Evolutionary conservation across 2,329 filamentous ascomycete genomes (phyloP), one percentile per base, ranked within the genome.

Genomic region (Paecilomyces niveus): DNA sequence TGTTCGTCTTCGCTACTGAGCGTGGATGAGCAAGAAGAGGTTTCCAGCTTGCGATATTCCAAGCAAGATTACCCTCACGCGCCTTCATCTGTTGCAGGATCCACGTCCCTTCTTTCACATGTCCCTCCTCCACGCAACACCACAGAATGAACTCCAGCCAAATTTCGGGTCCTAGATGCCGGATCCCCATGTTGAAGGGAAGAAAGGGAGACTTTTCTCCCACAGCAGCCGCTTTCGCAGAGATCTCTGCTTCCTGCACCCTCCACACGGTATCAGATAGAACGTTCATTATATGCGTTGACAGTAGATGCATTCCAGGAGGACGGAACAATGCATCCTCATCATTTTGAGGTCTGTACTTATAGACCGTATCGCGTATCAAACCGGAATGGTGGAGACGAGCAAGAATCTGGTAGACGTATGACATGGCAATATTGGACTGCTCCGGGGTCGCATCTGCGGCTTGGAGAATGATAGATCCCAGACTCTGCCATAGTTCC

Each of bases 81-180:
- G 61, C 62, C 53, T 59, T 66, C 64, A 77, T 71, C 39, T 68
- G 65, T 35, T 71, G 63, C 15, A 78, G 60, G 8, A 81, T 71
- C 63, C 70, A 70, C 35, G 71, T 63, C 21, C 75, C 79, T 60
- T 78, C 75, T 31, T 64, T 69, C 18, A 72, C 65, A 61, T 73
- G 75, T 6, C 77, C 77, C 58, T 75, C 73, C 63, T 81, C 78
- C 35, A 80, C 73, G 65, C 79, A 81, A 59, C 75, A 79, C 78
- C 79, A 81, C 18, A 81, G 72, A 56, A 80, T 71, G 35, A 80
- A 73, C 58, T 81, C 79, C 11, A 81, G 63, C 79, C 79, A 81
- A 11, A 80, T 71, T 58, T 79, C 76, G 15, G 74, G 75, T 1
- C 76, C 78, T 22, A 81, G 70, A 57, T 78, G 73, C 50, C 74